Evolutionary conservation across 2,329 filamentous ascomycete genomes (phyloP).

Genomic region (Curvularia hawaiiensis): DNA sequence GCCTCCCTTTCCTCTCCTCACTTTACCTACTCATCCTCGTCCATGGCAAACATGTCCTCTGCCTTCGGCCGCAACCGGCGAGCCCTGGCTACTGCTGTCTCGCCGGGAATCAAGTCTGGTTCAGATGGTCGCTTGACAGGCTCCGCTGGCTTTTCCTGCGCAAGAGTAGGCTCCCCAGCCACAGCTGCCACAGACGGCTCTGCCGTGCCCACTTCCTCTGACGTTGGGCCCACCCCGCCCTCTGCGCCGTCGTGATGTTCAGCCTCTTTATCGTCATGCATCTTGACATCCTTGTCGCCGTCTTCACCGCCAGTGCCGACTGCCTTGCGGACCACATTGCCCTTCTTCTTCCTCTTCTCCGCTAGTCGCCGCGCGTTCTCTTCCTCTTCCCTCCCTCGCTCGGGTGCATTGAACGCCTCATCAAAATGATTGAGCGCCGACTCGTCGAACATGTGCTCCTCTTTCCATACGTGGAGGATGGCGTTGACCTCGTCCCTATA

Average conservation of each 20-base stretch:
- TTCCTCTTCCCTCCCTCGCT: constrained; percentile 50
- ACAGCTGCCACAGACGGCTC: too few relatives aligned
- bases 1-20: background rate
- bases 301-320: constrained; percentile 14
- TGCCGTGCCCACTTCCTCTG: background rate
- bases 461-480: constrained; percentile 43
- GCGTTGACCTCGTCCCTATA: constrained; percentile 42
- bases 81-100: constrained; percentile 45
- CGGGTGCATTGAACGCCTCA: constrained; percentile 41
- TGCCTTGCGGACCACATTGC: constrained; percentile 17
- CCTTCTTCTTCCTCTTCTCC: constrained; percentile 47
- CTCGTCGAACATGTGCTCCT: constrained; percentile 42
- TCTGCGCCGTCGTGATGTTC: constrained; percentile 6
- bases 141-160: background rate
- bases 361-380: constrained; percentile 72
- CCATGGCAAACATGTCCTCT: constrained; percentile 49
- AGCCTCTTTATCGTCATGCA: constrained; percentile 28
- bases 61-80: constrained; percentile 43
- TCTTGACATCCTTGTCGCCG: constrained; percentile 23
- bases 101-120: constrained; percentile 29
- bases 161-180: background rate
- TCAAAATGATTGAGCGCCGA: constrained; percentile 31
- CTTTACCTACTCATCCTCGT: constrained; percentile 20
- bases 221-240: constrained; percentile 5
- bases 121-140: background rate